Evolutionary conservation across 2,329 filamentous ascomycete species (phyloP), one percentile per base, ranked within the genome.

Genomic region (Verticillium albo-atrum): DNA sequence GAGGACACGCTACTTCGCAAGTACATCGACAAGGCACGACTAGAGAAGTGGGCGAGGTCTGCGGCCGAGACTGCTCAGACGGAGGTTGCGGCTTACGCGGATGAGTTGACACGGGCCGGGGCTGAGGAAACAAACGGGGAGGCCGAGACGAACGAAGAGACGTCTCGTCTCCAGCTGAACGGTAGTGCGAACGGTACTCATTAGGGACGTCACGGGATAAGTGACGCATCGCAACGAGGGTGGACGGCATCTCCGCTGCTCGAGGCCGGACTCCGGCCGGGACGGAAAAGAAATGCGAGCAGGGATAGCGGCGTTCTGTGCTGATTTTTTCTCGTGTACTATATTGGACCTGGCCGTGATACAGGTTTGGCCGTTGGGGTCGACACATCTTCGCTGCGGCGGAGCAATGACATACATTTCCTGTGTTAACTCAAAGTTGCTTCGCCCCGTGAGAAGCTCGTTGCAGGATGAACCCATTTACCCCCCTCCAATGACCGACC

Each of bases 1-100:
- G 92, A 97, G 74, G 89, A 94, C 68, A 80, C 82, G 61, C 70
- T 83, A 12, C 78, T 97, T 42, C 76, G 79, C 56, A 79, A 81
- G 56, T 86, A 86, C 69, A 79, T 95, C 23, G 83, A 89, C 59
- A 87, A 87, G 71, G 81, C 86, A 60, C 82, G 87, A 37, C 80
- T 97, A 12, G 84, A 86, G 6, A 81, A 88, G 59, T 96, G 93
- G 90, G 72, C 78, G 20, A 70, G 66, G 10, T 72, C 72, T 14
- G 72, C 74, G 6, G 71, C 75, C 25, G 72, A 77, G 30, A 70
- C 70, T 27, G 77, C 76, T 20, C 70, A 74, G 52, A 61, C 66
- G 9, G 68, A 75, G 60, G 65, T 76, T 26, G 68, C 72, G 54
- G 67, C 63, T 32, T 62, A 70, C 10, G 63, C 69, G 54, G 75